Conservation (phyloP, 139 green algal species). For the Limnomonas spitsbergensis region DNA sequence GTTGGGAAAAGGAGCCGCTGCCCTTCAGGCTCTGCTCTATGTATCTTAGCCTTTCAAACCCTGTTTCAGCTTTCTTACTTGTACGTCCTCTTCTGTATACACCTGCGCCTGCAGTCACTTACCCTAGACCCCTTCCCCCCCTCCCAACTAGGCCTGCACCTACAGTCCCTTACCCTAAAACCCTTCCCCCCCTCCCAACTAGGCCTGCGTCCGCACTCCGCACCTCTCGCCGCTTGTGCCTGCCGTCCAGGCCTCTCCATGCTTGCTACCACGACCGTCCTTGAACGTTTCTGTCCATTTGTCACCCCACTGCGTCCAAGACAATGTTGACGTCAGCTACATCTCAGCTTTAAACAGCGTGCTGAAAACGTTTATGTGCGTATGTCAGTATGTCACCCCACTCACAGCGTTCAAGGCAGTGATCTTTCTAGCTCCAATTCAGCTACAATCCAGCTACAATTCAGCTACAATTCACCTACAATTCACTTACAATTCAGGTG, state of each 20-base stretch:
- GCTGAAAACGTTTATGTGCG: background rate
- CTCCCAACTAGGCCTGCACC: too few relatives aligned
- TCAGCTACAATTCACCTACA: too few relatives aligned
- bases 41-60: background rate
- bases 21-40: background rate
- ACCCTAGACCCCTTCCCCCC: too few relatives aligned
- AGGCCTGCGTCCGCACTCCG: too few relatives aligned
- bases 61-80: background rate
- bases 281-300: slow-evolving; percentile 86
- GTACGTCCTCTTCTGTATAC: background rate
- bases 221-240: slow-evolving; percentile 3
- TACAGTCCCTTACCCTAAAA: too few relatives aligned
- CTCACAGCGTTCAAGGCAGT: too few relatives aligned
- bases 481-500: too few relatives aligned
- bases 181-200: too few relatives aligned
- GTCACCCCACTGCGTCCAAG: slow-evolving; percentile 74
- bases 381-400: background rate
- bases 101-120: too few relatives aligned
- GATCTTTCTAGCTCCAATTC: too few relatives aligned
- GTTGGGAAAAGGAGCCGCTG: too few relatives aligned
- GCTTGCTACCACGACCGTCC: slow-evolving; percentile 68
- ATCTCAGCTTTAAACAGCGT: background rate
- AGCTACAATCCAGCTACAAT: too few relatives aligned
- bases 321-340: background rate
- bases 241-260: slow-evolving; percentile 56